These are phyloP conservation scores for Mollisiaceae sp. DNA, from an alignment of 2,329 filamentous ascomycete genomes.

Conservation along the genomic window DNA sequence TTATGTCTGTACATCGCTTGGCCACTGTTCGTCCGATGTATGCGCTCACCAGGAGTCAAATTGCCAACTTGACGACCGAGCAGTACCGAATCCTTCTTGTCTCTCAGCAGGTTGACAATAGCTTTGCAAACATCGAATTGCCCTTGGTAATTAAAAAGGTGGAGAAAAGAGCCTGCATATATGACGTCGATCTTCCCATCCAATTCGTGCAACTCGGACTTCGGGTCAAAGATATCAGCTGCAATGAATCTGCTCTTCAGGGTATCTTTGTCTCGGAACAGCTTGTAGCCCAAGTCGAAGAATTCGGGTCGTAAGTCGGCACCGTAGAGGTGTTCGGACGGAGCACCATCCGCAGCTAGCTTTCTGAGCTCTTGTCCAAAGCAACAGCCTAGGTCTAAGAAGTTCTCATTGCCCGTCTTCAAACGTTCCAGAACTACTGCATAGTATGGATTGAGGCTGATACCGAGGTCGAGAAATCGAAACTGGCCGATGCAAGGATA, in stretches of 20 bases:
- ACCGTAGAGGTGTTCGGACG: slow-evolving; percentile 41
- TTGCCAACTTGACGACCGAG: slow-evolving; percentile 24
- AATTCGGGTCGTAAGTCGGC: slow-evolving; percentile 42
- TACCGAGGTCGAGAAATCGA: slow-evolving; percentile 28
- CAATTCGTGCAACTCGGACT: slow-evolving; percentile 42
- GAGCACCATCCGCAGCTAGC: slow-evolving; percentile 44
- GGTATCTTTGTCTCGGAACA: slow-evolving; percentile 44
- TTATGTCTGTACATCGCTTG: slow-evolving; percentile 28
- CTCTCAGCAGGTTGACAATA: slow-evolving; percentile 1
- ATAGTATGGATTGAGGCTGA: slow-evolving; percentile 25
- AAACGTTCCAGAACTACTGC: slow-evolving; percentile 25
- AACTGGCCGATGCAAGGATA: slow-evolving; percentile 32
- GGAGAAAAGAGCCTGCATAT: slow-evolving; percentile 49
- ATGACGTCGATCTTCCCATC: slow-evolving; percentile 49
- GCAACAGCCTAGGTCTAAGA: slow-evolving; percentile 42
- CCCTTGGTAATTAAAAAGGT: slow-evolving; percentile 48
- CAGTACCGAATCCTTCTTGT: neutral
- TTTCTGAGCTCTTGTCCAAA: slow-evolving; percentile 47
- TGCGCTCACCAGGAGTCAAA: slow-evolving; percentile 15
- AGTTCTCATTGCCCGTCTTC: slow-evolving; percentile 22
- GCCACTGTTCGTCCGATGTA: slow-evolving; percentile 9
- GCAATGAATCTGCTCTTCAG: slow-evolving; percentile 43
- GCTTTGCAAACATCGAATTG: slow-evolving; percentile 36
- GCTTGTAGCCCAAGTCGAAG: slow-evolving; percentile 44
- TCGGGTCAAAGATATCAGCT: slow-evolving; percentile 42